Evolutionary conservation across 495 filamentous ascomycete species (phyloP), one percentile per base, ranked within the genome.

Genomic region (Penicillium daleae): DNA sequence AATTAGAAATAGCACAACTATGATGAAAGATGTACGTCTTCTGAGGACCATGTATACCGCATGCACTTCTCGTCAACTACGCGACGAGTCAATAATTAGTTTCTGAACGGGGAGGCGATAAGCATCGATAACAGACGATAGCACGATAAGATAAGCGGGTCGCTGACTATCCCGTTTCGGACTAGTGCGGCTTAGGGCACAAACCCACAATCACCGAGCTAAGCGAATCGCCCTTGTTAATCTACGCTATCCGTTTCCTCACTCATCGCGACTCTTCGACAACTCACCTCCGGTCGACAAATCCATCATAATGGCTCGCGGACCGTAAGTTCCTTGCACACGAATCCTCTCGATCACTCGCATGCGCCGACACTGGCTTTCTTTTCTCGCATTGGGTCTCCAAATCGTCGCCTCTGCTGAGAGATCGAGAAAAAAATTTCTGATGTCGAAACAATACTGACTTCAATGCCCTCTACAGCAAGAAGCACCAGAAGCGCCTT

Each of bases 401-500:
- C 48, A 29, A 32, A 27, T 27, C 26, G 54, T 55, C 63, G 63
- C 35, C 35, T 29, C 56, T 15, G 22, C 2, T 8, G 24, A 44
- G 40, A 21, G 24, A 44, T 24, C 22, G 49, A 42, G 44, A 60
- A 44, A 52, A 57, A 64, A 60, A 29, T 55, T 65, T 52, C 56
- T 22, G 40, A 57, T 44, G 13, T 50, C 22, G 49, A 57, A 53
- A 60, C 31, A 55, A 60, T 6, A 70, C 78, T 80, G 66, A 82
- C 68, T 51, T 8, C 44, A 52, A 75, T 77, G 69, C 29, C 57
- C 59, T 57, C 26, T 67, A 76, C 78, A 96, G 92, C 76, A 97
- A 94, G 88, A 99, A 99, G 88, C 96, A 99, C 83, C 93, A 97
- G 80, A 98, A 99, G 94, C 92, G 95, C 86, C 87, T 98, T 74